Evolutionary conservation across 257 asterid species (phyloP).

Genomic region (Ehretia macrophylla): DNA sequence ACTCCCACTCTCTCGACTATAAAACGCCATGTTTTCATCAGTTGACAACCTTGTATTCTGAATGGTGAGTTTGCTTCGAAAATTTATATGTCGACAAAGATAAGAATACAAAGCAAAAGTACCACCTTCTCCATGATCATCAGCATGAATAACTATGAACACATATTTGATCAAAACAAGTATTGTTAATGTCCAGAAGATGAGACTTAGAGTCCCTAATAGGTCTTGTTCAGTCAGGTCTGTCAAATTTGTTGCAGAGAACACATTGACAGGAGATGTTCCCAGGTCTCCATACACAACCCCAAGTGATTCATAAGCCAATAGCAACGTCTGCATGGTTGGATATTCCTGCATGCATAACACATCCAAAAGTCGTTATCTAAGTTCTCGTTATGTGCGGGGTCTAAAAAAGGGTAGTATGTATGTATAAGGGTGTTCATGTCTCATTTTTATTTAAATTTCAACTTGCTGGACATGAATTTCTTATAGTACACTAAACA

Average conservation of each 20-base stretch:
- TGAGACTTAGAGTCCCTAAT: slow-evolving; percentile 26
- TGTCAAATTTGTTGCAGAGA: slow-evolving; percentile 1
- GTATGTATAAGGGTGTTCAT: too few relatives aligned
- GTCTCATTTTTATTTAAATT: too few relatives aligned
- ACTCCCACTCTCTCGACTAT: slow-evolving; percentile 20
- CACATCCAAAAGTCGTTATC: too few relatives aligned
- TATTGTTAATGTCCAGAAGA: slow-evolving; percentile 26
- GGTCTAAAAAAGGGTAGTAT: too few relatives aligned
- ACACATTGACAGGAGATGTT: slow-evolving; percentile 59
- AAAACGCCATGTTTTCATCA: slow-evolving; percentile 23
- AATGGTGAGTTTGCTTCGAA: slow-evolving; percentile 10
- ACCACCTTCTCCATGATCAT: slow-evolving; percentile 41
- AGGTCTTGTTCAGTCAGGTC: slow-evolving; percentile 22
- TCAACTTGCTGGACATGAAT: too few relatives aligned
- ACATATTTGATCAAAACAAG: slow-evolving; percentile 32
- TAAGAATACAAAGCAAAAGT: slow-evolving; percentile 19
- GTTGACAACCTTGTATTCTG: slow-evolving; percentile 11
- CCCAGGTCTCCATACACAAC: slow-evolving; percentile 43
- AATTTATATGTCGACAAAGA: slow-evolving; percentile 16
- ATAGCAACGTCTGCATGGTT: slow-evolving; percentile 31
- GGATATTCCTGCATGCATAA: slow-evolving; percentile 31
- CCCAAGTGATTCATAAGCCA: slow-evolving; percentile 36
- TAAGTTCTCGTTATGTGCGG: too few relatives aligned
- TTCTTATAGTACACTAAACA: too few relatives aligned
- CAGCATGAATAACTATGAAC: slow-evolving; percentile 28